A percentile compares a stretch with the other conserved stretches of the same genome.
Evolutionary conservation across 2,329 filamentous ascomycete genomes (phyloP).

Genomic region (Ilyonectria sp.): DNA sequence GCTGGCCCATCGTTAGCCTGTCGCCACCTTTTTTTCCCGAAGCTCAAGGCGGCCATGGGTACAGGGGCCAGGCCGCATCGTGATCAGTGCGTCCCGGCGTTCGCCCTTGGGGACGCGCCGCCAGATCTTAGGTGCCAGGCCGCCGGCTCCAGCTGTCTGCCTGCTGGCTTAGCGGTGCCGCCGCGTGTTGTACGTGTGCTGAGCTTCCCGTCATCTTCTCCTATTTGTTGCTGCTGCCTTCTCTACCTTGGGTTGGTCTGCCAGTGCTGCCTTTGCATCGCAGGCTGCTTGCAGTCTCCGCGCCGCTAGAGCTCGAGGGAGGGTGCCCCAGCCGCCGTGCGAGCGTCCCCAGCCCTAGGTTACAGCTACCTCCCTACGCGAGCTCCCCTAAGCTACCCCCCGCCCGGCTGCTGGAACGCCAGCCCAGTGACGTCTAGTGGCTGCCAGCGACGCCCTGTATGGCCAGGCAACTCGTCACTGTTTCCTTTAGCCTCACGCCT

Average conservation of each 20-base stretch:
- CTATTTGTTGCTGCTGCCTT: background rate
- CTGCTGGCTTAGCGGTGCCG: background rate
- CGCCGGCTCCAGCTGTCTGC: background rate
- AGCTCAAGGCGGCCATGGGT: slow-evolving; percentile 3
- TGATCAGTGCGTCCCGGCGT: slow-evolving; percentile 26
- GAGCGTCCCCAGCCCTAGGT: background rate
- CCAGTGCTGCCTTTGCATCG: background rate
- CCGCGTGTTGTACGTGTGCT: no score
- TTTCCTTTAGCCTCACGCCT: background rate
- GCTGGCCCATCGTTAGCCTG: slow-evolving; percentile 11
- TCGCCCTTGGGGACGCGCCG: no score
- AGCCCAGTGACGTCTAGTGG: slow-evolving; percentile 7
- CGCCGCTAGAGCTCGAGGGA: background rate
- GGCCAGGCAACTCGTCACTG: background rate
- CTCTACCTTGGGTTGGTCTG: background rate
- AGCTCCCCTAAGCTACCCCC: background rate
- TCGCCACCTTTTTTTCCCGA: slow-evolving; percentile 18
- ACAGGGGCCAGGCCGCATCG: slow-evolving; percentile 11
- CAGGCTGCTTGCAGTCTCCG: background rate
- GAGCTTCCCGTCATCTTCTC: background rate
- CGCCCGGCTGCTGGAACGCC: background rate
- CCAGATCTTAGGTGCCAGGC: slow-evolving; percentile 2
- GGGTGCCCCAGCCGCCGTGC: background rate
- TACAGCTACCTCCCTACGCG: background rate
- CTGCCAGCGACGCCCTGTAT: background rate